Evolutionary conservation across 768 basidiomycete genomes (phyloP).

Genomic region (Amanita muscaria): DNA sequence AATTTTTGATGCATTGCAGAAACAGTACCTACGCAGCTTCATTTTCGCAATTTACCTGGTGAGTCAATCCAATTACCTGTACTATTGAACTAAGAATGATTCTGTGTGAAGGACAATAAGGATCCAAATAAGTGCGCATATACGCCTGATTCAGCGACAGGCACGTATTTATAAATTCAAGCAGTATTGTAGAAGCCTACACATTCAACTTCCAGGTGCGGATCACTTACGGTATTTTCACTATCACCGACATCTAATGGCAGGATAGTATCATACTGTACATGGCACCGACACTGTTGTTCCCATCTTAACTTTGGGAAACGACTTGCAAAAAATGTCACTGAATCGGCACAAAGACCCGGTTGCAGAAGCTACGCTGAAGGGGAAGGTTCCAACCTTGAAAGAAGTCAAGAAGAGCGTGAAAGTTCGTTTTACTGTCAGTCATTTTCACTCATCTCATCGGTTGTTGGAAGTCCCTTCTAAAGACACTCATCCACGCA

Average conservation of each 20-base stretch:
- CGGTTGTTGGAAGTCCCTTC: constrained; percentile 40
- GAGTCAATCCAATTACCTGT: constrained; percentile 14
- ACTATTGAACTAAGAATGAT: neutral
- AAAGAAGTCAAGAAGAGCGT: constrained; percentile 77
- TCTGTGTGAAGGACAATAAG: constrained; percentile 53
- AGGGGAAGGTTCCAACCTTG: constrained; percentile 61
- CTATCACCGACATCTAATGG: neutral
- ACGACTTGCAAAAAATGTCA: constrained; percentile 19
- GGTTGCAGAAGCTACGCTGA: constrained; percentile 45
- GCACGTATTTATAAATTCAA: constrained; percentile 2
- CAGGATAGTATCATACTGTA: constrained; percentile 53
- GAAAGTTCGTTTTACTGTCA: constrained; percentile 38
- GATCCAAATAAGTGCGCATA: constrained; percentile 69
- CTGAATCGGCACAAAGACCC: constrained; percentile 35
- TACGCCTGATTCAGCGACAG: constrained; percentile 3
- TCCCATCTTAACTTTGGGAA: constrained; percentile 69
- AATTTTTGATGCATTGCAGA: constrained; percentile 80
- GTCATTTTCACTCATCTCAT: neutral
- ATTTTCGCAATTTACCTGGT: constrained; percentile 83
- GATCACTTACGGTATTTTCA: neutral
- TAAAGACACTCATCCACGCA: constrained; percentile 72
- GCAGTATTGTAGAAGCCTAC: constrained; percentile 79
- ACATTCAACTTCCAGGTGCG: constrained; percentile 77
- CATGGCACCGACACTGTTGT: constrained; percentile 51
- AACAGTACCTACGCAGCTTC: constrained; percentile 77